Conservation (phyloP, 2,329 filamentous ascomycete genomes). For the Periglandula ipomoeae region DNA sequence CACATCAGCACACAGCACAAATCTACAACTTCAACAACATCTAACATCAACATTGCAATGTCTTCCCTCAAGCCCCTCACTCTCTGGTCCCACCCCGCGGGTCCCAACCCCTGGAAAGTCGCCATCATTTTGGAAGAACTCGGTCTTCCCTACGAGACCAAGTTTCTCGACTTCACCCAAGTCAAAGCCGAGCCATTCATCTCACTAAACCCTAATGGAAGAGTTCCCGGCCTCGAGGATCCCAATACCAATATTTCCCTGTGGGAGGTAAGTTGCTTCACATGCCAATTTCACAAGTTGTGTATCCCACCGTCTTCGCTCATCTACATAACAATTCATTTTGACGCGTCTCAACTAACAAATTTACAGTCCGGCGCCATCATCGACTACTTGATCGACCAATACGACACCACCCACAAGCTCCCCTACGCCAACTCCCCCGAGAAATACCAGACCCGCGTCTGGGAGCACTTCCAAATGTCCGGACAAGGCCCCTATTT, state of each 20-base stretch:
- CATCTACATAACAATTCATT: too few relatives aligned
- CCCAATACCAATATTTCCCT: conserved; percentile 14
- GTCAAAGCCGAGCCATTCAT: conserved; percentile 16
- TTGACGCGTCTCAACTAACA: too few relatives aligned
- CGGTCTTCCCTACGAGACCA: conserved; percentile 12
- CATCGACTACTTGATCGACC: conserved; percentile 16
- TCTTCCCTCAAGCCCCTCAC: conserved; percentile 2
- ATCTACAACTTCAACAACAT: too few relatives aligned
- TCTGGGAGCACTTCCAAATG: conserved; percentile 15
- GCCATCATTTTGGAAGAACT: conserved; percentile 17
- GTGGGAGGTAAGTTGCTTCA: conserved; percentile 14
- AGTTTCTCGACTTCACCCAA: conserved; percentile 11
- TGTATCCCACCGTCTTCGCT: too few relatives aligned
- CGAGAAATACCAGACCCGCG: conserved; percentile 10
- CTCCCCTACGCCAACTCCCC: conserved; percentile 8
- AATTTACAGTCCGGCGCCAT: conserved; percentile 16
- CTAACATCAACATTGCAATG: too few relatives aligned
- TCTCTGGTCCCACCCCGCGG: conserved; percentile 3
- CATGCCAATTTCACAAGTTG: too few relatives aligned
- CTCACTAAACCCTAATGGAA: conserved; percentile 15
- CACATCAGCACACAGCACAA: background rate
- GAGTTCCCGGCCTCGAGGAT: conserved; percentile 13
- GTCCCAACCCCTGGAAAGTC: conserved; percentile 15
- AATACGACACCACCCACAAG: conserved; percentile 13
- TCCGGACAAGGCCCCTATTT: conserved; percentile 22